Evolutionary conservation across 345 rosid species (phyloP).

Genomic region (Schrenkiella parvula): DNA sequence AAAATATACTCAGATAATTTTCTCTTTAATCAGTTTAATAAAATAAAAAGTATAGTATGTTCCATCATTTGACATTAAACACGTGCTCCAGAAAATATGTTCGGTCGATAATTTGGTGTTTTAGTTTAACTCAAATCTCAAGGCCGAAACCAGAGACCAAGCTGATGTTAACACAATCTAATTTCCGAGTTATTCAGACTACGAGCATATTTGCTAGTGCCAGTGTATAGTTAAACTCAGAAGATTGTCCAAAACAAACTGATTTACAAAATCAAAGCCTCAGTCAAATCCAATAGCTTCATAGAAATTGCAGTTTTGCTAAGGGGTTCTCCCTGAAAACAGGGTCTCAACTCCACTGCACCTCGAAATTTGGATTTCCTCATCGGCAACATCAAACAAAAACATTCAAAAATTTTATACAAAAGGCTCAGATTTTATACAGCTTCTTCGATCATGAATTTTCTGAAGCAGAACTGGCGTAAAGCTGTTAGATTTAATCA

Average conservation of each 20-base stretch:
- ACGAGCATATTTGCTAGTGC: neutral
- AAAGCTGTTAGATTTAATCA: constrained; percentile 50
- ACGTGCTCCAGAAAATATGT: no score
- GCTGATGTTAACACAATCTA: neutral
- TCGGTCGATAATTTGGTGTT: neutral
- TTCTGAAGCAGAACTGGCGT: constrained; percentile 99
- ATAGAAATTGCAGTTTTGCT: constrained; percentile 37
- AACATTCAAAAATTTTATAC: neutral
- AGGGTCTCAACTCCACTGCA: constrained; percentile 58
- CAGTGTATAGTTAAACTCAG: neutral
- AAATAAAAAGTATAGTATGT: no score
- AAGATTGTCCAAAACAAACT: accelerated
- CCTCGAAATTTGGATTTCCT: constrained; percentile 51
- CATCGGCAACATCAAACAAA: constrained; percentile 21
- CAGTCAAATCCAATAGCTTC: constrained; percentile 44
- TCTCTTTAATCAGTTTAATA: no score
- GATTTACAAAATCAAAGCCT: constrained; percentile 21
- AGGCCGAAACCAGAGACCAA: neutral
- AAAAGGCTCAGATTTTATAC: constrained; percentile 56
- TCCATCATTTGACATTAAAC: no score
- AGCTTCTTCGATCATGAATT: constrained; percentile 87
- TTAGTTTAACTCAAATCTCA: neutral
- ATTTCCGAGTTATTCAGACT: neutral
- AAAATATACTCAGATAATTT: no score
- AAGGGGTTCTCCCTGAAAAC: constrained; percentile 60